A percentile compares a stretch with the other conserved stretches of the same genome.
phyloP scores from a whole-genome alignment of 2,329 filamentous ascomycete genomes.

The Beauveria caledonica region DNA sequence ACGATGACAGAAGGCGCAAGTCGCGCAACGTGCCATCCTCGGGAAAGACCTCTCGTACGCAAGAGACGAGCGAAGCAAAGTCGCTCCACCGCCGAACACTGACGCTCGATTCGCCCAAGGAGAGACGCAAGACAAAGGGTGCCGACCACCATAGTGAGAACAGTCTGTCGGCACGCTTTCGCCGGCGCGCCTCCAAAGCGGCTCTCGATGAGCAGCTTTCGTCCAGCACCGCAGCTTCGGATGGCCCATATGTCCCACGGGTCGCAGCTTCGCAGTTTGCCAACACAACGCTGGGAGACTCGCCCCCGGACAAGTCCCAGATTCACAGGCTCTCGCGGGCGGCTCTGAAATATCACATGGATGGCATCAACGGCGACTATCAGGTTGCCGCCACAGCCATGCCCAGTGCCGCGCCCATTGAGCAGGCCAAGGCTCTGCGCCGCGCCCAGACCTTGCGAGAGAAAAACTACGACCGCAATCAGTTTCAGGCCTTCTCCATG shows the following conservation, averaged over 20 bases:
- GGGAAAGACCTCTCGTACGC: slow-evolving; percentile 2
- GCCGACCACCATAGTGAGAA: slow-evolving; percentile 8
- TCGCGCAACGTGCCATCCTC: neutral
- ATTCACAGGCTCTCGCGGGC: slow-evolving; percentile 36
- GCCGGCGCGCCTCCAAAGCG: slow-evolving; percentile 1
- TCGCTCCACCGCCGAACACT: neutral
- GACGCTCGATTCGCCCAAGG: neutral
- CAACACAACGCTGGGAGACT: slow-evolving; percentile 41
- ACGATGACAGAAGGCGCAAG: slow-evolving; percentile 25
- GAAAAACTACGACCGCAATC: slow-evolving; percentile 31
- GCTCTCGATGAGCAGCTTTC: slow-evolving; percentile 1
- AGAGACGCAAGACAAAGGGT: slow-evolving; percentile 7
- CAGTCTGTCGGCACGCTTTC: neutral
- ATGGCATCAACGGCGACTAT: slow-evolving; percentile 20
- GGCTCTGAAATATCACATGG: slow-evolving; percentile 33
- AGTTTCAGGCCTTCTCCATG: slow-evolving; percentile 31
- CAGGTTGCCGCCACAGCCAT: slow-evolving; percentile 17
- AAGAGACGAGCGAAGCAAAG: slow-evolving; percentile 5
- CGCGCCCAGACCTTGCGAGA: slow-evolving; percentile 32
- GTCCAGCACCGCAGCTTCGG: neutral
- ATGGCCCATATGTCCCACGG: slow-evolving; percentile 37
- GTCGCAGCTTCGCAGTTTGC: slow-evolving; percentile 48
- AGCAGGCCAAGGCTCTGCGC: slow-evolving; percentile 28
- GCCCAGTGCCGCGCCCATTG: slow-evolving; percentile 23
- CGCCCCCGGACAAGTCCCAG: slow-evolving; percentile 27